These are phyloP conservation scores for Colletotrichum melonis DNA, from an alignment of 2,329 filamentous ascomycete genomes.

Conservation along the genomic window DNA sequence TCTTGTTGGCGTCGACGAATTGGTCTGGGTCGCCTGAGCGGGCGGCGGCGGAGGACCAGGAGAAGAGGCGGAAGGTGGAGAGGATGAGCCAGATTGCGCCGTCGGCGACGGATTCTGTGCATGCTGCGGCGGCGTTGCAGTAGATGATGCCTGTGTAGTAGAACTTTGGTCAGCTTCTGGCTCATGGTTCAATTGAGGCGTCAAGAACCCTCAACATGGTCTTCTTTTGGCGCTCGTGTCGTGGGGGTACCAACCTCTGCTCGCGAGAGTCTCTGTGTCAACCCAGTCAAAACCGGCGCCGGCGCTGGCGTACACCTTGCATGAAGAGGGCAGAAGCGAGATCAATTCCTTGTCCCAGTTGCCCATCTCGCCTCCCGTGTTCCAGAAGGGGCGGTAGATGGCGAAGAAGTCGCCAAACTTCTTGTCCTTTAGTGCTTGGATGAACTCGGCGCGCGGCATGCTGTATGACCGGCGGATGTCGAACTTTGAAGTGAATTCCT, in stretches of 20 bases:
- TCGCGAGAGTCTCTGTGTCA: conserved; percentile 29
- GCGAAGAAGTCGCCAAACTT: conserved; percentile 33
- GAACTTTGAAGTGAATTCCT: conserved; percentile 30
- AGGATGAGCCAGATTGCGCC: conserved; percentile 35
- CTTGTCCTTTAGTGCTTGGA: conserved; percentile 27
- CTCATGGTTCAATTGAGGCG: no score
- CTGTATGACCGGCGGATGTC: conserved; percentile 32
- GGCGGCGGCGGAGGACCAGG: conserved; percentile 28
- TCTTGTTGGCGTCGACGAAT: conserved; percentile 34
- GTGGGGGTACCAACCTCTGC: conserved; percentile 10
- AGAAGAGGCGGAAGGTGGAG: conserved; percentile 33
- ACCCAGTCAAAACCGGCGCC: conserved; percentile 33
- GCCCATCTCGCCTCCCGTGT: conserved; percentile 34
- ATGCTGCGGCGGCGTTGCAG: conserved; percentile 31
- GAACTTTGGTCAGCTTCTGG: not conserved
- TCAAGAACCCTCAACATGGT: not conserved
- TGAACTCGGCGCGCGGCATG: conserved; percentile 33
- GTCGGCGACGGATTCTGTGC: conserved; percentile 34
- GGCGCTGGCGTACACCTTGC: conserved; percentile 31
- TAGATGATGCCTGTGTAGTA: not conserved
- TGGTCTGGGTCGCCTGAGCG: conserved; percentile 33
- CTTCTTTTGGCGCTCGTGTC: not conserved
- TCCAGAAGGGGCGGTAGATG: conserved; percentile 35
- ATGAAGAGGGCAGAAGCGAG: conserved; percentile 29
- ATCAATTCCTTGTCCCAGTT: conserved; percentile 33